Conservation (phyloP, 345 rosid species). For the Lagerstroemia speciosa region DNA sequence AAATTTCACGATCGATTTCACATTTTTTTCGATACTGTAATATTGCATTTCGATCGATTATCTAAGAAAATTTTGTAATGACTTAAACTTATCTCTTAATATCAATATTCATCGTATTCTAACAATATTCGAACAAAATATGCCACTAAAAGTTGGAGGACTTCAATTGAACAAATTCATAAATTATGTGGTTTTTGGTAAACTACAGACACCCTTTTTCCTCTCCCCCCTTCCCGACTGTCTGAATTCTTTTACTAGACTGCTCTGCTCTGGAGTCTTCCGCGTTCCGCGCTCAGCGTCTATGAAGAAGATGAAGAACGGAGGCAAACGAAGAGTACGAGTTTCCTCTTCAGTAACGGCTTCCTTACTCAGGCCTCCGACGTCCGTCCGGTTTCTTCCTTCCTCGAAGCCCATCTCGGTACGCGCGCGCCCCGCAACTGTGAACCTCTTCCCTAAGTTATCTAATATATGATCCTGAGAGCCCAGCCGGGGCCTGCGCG, state of each 20-base stretch:
- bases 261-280: neutral
- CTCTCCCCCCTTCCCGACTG: neutral
- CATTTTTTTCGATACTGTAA: no score
- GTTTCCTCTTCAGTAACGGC: conserved; percentile 53
- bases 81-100: no score
- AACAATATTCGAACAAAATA: no score
- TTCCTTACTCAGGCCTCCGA: conserved; percentile 28
- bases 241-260: neutral
- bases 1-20: no score
- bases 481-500: no score
- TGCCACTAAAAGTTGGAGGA: no score
- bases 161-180: no score
- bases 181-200: no score
- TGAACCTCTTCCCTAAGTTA: neutral
- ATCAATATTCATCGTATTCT: no score
- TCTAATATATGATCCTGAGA: neutral
- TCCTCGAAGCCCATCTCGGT: conserved; percentile 64
- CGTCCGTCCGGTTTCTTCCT: conserved; percentile 43
- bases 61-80: no score
- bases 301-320: neutral
- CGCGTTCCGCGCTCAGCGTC: neutral
- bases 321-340: conserved; percentile 3
- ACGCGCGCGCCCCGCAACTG: neutral
- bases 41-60: no score
- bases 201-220: neutral